Evolutionary conservation across 352 stramenopile species (phyloP).

Genomic region (Pythium coloratum): DNA sequence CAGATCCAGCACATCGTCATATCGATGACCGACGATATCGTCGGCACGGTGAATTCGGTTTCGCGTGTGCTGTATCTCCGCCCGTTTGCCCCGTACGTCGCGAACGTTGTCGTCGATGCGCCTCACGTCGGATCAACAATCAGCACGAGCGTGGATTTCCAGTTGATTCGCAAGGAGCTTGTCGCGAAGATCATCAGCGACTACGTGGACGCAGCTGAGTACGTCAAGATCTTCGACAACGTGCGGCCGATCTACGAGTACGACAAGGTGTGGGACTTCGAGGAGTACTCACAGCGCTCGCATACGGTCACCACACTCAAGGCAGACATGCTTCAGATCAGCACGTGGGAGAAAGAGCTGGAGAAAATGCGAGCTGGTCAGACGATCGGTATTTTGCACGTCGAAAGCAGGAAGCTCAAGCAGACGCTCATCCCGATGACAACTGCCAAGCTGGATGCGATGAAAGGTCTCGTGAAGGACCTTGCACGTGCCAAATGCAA

Average conservation of each 20-base stretch:
- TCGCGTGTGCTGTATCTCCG: conserved; percentile 88
- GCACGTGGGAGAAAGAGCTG: conserved; percentile 92
- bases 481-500: conserved; percentile 88
- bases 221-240: conserved; percentile 92
- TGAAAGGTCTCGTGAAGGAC: conserved; percentile 93
- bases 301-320: conserved; percentile 89
- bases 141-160: conserved; percentile 67
- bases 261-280: conserved; percentile 90
- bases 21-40: conserved; percentile 87
- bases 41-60: conserved; percentile 87
- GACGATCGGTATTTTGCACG: conserved; percentile 91
- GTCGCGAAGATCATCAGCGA: conserved; percentile 86
- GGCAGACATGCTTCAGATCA: conserved; percentile 90
- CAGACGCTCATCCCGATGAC: conserved; percentile 92
- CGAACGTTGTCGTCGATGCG: conserved; percentile 62
- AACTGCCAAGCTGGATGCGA: conserved; percentile 88
- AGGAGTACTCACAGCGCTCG: conserved; percentile 76
- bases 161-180: conserved; percentile 71
- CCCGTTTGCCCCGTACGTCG: conserved; percentile 81
- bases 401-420: conserved; percentile 94
- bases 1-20: conserved; percentile 90
- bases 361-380: conserved; percentile 92
- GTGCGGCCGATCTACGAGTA: conserved; percentile 92
- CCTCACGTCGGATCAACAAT: conserved; percentile 81
- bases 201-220: conserved; percentile 86